Percentiles rank a stretch among this genome's conserved stretches.
Conservation (phyloP, 495 filamentous ascomycete species). For the Hypoxylon lienhwacheense region DNA sequence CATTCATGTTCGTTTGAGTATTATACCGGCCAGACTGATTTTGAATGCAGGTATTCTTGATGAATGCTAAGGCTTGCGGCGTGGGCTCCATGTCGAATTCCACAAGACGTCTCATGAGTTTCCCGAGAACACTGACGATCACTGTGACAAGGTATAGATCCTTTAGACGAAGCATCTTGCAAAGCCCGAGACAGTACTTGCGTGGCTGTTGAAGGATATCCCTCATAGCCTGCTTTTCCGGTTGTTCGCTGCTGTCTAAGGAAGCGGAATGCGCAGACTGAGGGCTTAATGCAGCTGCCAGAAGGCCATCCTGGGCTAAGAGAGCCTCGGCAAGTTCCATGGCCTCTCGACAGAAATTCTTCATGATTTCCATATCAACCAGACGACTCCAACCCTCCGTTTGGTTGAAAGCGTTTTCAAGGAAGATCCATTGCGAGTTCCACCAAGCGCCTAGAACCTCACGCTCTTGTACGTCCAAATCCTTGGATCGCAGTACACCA, state of each 20-base stretch:
- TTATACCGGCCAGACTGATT: slow-evolving; percentile 44
- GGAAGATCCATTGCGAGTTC: slow-evolving; percentile 74
- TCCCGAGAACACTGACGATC: slow-evolving; percentile 60
- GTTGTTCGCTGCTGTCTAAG: slow-evolving; percentile 47
- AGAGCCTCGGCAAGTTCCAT: slow-evolving; percentile 89
- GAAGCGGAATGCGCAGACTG: slow-evolving; percentile 46
- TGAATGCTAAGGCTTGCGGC: slow-evolving; percentile 59
- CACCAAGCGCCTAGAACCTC: slow-evolving; percentile 73
- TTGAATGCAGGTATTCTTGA: slow-evolving; percentile 57
- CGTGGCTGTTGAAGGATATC: slow-evolving; percentile 63
- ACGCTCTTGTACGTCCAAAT: slow-evolving; percentile 60
- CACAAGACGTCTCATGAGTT: slow-evolving; percentile 72
- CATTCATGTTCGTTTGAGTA: slow-evolving; percentile 70
- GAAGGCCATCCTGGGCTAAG: slow-evolving; percentile 78
- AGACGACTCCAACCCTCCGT: slow-evolving; percentile 78
- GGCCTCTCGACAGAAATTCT: slow-evolving; percentile 87
- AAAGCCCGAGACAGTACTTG: slow-evolving; percentile 64
- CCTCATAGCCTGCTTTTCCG: slow-evolving; percentile 50
- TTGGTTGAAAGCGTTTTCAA: slow-evolving; percentile 78
- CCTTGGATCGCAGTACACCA: slow-evolving; percentile 73
- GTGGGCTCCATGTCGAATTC: slow-evolving; percentile 70
- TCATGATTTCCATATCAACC: slow-evolving; percentile 71
- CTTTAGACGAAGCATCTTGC: slow-evolving; percentile 80
- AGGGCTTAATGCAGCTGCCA: slow-evolving; percentile 65
- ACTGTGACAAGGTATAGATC: slow-evolving; percentile 80